Evolutionary conservation across 352 stramenopile species (phyloP), one percentile per base, ranked within the genome.

Genomic region (Globisporangium middletonii): DNA sequence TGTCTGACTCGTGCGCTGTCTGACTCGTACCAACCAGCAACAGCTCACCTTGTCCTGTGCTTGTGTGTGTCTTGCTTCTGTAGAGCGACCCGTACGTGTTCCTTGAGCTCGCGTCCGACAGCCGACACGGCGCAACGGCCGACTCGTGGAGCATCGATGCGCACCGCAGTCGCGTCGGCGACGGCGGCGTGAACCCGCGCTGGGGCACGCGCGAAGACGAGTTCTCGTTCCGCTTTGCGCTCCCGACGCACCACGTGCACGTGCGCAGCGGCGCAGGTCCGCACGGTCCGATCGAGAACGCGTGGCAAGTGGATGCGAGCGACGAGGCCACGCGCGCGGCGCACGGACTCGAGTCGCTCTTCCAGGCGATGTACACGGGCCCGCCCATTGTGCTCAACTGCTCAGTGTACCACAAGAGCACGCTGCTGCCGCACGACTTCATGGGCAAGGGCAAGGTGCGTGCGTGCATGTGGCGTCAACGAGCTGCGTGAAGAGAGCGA

Each of bases 71-170:
- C 12, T 1, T 38, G 33, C 7, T 7, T 38, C 33, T 38, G 33
- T 19, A 88, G 81, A 89, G 77, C 58, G 60, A 94, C 53, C 72
- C 83, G 9, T 94, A 92, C 49, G 79, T 86, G 15, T 90, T 94
- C 51, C 67, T 94, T 19, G 65, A 81, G 44, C 63, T 90, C n/a
- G 73, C 65, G 3, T 68, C 77, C 26, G 52, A 66, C 1, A 64
- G 67, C 18, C 44, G 75, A 30, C 64, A 58, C 18, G 63, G 62
- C 1, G 66, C 82, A 28, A 72, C 62, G 26, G 70, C 77, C 18
- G 78, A 92, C 43, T 69, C 81, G 43, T 94, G 83, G 83, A 79
- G 68, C 64, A 68, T 94, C 26, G 72, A 86, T 57, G 85, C 77
- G 23, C 90, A 92, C 59, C 81, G 83, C 30, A 91, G 79, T 50